Conservation (phyloP, 2,329 filamentous ascomycete genomes). For the Aspergillus flavus region DNA sequence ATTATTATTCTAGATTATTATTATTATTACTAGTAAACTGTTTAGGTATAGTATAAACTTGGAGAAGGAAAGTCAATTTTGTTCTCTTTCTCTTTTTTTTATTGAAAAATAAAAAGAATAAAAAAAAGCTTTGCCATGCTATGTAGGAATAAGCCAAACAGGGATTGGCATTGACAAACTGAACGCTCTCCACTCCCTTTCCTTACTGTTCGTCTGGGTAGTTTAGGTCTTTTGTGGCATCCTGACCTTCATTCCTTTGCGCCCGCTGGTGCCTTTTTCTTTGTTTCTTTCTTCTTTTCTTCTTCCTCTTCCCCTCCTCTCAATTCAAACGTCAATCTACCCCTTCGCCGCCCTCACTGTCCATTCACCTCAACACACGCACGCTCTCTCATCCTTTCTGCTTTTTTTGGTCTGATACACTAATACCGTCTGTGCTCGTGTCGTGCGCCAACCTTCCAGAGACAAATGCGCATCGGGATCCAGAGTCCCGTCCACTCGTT, state of each 20-base stretch:
- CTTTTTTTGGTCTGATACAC: background rate
- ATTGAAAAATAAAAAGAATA: background rate
- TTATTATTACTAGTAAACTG: background rate
- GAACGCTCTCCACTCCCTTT: conserved; percentile 2
- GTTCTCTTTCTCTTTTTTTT: no score
- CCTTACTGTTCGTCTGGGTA: background rate
- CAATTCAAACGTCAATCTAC: background rate
- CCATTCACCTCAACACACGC: background rate
- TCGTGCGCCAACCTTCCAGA: background rate
- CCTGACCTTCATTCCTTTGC: conserved; percentile 3
- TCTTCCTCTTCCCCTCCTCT: conserved; percentile 4
- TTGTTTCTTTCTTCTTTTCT: conserved; percentile 9
- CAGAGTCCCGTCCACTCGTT: conserved; percentile 10
- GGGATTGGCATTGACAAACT: conserved; percentile 7
- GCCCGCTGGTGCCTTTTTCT: conserved; percentile 5
- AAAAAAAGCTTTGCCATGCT: conserved; percentile 4
- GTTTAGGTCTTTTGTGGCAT: conserved; percentile 5
- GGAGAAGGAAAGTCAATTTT: no score
- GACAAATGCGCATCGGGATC: conserved; percentile 1
- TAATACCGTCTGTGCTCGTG: background rate
- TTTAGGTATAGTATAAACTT: no score
- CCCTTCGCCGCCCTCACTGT: background rate
- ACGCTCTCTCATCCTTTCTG: background rate
- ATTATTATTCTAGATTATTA: background rate
- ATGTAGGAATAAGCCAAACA: conserved; percentile 4